Evolutionary conservation across 2,329 filamentous ascomycete genomes (phyloP), one percentile per base, ranked within the genome.

Genomic region (Nigrospora sphaerica): DNA sequence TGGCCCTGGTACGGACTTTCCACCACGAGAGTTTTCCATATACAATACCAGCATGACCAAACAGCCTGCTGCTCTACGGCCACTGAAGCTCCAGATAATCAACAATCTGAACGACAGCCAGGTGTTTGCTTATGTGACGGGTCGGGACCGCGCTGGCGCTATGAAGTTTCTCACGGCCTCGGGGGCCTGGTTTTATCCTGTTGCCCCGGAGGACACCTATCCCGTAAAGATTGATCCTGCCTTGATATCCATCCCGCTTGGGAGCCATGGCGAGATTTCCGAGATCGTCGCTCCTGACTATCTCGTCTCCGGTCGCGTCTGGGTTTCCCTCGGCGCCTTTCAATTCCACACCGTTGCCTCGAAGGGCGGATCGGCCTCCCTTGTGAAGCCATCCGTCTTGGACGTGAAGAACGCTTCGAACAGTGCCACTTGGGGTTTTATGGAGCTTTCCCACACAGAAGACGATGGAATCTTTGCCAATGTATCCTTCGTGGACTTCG

Each of bases 361-460:
- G 16, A 13, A 58, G 32, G 63, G 65, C 18, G 52, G 44, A 4
- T 39, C 36, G 36, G 52, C 57, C 18, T 57, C 55, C 11, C 55
- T 78, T 2, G 74, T 78, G 14, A 68, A 75, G 51, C 75, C 75
- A 0, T 71, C 74, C 0, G 63, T 69, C 9, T 64, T 62, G 11
- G 72, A 71, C 55, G 57, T 67, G 0, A 44, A 50, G 3, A 72
- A 76, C 44, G 67, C 71, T 3, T 73, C 65, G 19, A 59, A 67
- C 0, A 62, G 57, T 2, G 54, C 71, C 33, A 69, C 69, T 54
- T 36, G 34, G 34, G 34, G 34, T 6, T 36, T 36, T 12, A 13
- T 36, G 5, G 34, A 36, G 12, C 34, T 36, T 4, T 14, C 34
- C 13, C 14, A 13, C 12, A 6, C 34, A 12, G 17, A 36, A 16